phyloP scores from a whole-genome alignment of 306 rosid species.

The Arachis hypogaea region DNA sequence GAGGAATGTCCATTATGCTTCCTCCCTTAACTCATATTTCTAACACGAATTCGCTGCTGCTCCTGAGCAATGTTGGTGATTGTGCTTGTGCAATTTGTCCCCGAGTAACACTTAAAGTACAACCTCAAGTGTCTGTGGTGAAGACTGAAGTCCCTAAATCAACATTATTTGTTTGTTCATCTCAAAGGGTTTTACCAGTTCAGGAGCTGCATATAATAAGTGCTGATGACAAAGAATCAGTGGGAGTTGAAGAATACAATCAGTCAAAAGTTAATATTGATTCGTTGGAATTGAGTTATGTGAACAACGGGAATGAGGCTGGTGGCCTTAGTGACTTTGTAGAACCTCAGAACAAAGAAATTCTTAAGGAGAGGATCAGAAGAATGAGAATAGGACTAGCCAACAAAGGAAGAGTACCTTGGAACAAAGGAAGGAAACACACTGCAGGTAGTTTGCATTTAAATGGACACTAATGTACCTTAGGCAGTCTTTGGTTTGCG shows the following conservation, averaged over 20 bases:
- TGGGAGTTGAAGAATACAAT: constrained; percentile 29
- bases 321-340: constrained; percentile 32
- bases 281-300: constrained; percentile 33
- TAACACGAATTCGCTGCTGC: constrained; percentile 37
- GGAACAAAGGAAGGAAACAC: constrained; percentile 96
- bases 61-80: constrained; percentile 45
- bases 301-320: constrained; percentile 33
- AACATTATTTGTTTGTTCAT: constrained; percentile 37
- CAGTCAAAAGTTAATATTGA: constrained; percentile 34
- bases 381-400: constrained; percentile 79
- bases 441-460: constrained; percentile 55
- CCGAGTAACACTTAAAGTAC: constrained; percentile 29
- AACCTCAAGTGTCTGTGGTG: constrained; percentile 37
- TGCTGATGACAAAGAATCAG: constrained; percentile 41
- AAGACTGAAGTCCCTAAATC: constrained; percentile 40
- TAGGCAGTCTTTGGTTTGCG: no score
- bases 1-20: constrained; percentile 51
- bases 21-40: constrained; percentile 42
- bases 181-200: constrained; percentile 42
- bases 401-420: constrained; percentile 86
- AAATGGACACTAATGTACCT: constrained; percentile 18
- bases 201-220: constrained; percentile 44
- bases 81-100: constrained; percentile 34
- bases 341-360: constrained; percentile 29
- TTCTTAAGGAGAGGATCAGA: constrained; percentile 65